Percentiles rank a stretch among this genome's conserved stretches.
Conservation (phyloP, 2,329 filamentous ascomycete species). For the Pseudopyrenochaeta lycopersici region DNA sequence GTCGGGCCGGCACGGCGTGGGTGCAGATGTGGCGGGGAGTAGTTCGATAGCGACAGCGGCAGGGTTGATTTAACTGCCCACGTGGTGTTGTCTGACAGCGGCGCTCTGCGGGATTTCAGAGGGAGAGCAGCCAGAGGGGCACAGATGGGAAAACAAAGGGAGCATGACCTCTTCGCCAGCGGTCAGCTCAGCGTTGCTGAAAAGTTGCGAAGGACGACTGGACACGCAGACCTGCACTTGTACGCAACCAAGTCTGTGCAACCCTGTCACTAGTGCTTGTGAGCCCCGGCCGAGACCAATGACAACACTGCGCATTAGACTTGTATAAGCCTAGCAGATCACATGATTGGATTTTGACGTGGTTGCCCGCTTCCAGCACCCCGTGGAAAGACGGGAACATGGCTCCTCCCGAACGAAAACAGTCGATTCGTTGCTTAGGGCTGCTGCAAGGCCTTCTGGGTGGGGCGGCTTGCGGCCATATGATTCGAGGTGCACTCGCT, state of each 20-base stretch:
- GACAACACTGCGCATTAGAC: constrained; percentile 11
- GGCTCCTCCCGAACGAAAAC: constrained; percentile 45
- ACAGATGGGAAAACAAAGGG: constrained; percentile 39
- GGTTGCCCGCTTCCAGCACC: constrained; percentile 28
- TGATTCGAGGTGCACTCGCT: constrained; percentile 39
- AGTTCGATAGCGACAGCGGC: constrained; percentile 31
- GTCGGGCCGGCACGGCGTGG: constrained; percentile 34
- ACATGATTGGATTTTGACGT: constrained; percentile 32
- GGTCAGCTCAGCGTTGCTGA: constrained; percentile 48
- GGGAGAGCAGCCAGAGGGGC: constrained; percentile 39
- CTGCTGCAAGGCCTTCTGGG: constrained; percentile 30
- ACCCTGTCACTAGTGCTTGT: constrained; percentile 19
- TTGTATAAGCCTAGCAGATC: constrained; percentile 24
- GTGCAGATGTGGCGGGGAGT: constrained; percentile 32
- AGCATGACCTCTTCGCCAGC: constrained; percentile 45
- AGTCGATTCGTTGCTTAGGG: constrained; percentile 41
- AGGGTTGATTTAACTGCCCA: constrained; percentile 30
- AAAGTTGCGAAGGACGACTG: constrained; percentile 44
- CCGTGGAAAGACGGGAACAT: constrained; percentile 26
- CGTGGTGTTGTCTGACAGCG: constrained; percentile 37
- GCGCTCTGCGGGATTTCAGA: constrained; percentile 28
- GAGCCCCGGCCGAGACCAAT: constrained; percentile 18
- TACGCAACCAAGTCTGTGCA: constrained; percentile 27
- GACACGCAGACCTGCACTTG: constrained; percentile 41
- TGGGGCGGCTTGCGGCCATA: constrained; percentile 21